A percentile compares a stretch with the other conserved stretches of the same genome.
Conservation (phyloP, 1,139 yeast species). For the Pichia terricola region DNA sequence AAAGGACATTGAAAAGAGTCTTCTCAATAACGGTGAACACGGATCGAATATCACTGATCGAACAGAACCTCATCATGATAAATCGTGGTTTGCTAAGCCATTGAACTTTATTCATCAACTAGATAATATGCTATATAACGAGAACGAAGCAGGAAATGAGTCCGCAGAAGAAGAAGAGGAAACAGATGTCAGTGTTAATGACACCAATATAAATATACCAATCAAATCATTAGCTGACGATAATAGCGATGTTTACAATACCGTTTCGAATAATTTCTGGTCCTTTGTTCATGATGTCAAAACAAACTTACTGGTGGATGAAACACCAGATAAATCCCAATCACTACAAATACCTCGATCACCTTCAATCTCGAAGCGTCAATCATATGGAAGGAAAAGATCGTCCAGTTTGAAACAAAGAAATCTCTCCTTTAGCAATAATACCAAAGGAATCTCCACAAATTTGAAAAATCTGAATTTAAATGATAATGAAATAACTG, state of each 20-base stretch:
- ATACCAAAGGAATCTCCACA: too few relatives aligned
- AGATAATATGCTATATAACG: slow-evolving; percentile 57
- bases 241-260: slow-evolving; percentile 19
- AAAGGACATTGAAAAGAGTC: slow-evolving; percentile 26
- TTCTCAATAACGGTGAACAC: too few relatives aligned
- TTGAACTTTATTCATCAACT: slow-evolving; percentile 56
- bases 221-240: slow-evolving; percentile 18
- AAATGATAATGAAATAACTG: too few relatives aligned
- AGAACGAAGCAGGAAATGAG: slow-evolving; percentile 43
- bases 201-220: slow-evolving; percentile 14
- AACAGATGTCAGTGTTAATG: neutral
- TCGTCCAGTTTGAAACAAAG: too few relatives aligned
- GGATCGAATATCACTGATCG: neutral
- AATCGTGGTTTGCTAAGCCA: slow-evolving; percentile 44
- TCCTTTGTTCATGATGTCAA: slow-evolving; percentile 26
- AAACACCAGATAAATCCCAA: neutral
- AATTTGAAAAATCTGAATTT: too few relatives aligned
- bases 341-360: neutral
- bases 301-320: slow-evolving; percentile 17
- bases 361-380: slow-evolving; percentile 22
- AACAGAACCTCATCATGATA: slow-evolving; percentile 5
- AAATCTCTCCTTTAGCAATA: too few relatives aligned
- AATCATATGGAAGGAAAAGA: slow-evolving; percentile 15
- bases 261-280: slow-evolving; percentile 25
- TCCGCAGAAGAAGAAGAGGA: neutral